phyloP scores from a whole-genome alignment of 768 basidiomycete species.

The Paxillus ammoniavirescens region DNA sequence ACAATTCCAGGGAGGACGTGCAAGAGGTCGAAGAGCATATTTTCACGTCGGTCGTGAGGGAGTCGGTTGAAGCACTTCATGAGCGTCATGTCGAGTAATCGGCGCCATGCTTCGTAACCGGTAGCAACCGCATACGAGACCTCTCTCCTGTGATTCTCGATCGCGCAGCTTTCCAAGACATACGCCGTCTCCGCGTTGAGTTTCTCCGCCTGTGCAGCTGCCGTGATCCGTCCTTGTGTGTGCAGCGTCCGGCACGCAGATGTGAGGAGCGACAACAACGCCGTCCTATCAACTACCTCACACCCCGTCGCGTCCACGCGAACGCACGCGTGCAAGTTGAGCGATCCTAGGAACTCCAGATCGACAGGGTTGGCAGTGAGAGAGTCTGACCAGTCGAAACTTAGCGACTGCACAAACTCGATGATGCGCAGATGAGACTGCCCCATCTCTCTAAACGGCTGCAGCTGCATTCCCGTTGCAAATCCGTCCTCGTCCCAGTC shows the following conservation, averaged over 20 bases:
- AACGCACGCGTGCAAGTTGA: conserved; percentile 71
- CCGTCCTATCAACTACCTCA: conserved; percentile 75
- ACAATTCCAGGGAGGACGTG: conserved; percentile 77
- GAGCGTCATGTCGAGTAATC: conserved; percentile 79
- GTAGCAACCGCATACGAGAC: conserved; percentile 66
- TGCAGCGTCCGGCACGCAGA: conserved; percentile 60
- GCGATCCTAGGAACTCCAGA: conserved; percentile 59
- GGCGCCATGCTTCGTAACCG: conserved; percentile 83
- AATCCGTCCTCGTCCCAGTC: conserved; percentile 44
- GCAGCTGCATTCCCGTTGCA: conserved; percentile 35
- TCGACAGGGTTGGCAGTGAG: conserved; percentile 55
- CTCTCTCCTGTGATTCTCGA: conserved; percentile 86
- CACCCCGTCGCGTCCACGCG: conserved; percentile 70
- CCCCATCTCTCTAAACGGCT: conserved; percentile 67
- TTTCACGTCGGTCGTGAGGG: conserved; percentile 79
- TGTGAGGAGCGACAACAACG: conserved; percentile 68
- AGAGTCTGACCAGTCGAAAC: conserved; percentile 86
- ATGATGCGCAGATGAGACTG: conserved; percentile 85
- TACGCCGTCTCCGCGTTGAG: conserved; percentile 69
- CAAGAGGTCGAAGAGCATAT: conserved; percentile 87
- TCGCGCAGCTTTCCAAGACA: conserved; percentile 78
- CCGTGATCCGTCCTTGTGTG: conserved; percentile 63
- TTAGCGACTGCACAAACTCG: conserved; percentile 83
- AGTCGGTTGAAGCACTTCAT: conserved; percentile 84
- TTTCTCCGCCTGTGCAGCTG: conserved; percentile 60